phyloP scores from a whole-genome alignment of 768 basidiomycete species.

The Lanmaoa pseudosensibilis region DNA sequence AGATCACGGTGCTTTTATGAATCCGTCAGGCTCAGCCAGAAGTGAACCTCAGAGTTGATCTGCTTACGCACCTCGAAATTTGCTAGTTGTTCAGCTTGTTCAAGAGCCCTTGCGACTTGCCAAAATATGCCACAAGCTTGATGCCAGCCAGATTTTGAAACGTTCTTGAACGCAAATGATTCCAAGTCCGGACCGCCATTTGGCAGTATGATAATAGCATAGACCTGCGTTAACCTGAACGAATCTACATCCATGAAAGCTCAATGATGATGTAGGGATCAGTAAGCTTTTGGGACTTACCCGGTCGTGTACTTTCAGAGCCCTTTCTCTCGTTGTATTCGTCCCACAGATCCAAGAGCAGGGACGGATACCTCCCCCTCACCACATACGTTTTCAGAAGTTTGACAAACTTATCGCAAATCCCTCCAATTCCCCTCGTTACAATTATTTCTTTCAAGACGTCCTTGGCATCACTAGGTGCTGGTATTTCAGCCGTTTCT shows the following conservation, averaged over 20 bases:
- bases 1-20: constrained; percentile 86
- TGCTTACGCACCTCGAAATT: constrained; percentile 76
- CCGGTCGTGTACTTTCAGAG: constrained; percentile 82
- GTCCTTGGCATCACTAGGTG: constrained; percentile 71
- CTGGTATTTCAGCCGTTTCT: constrained; percentile 55
- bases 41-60: background rate
- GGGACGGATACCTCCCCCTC: constrained; percentile 77
- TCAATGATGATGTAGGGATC: constrained; percentile 3
- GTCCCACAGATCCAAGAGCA: constrained; percentile 85
- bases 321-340: constrained; percentile 72
- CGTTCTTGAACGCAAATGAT: constrained; percentile 64
- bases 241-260: constrained; percentile 48
- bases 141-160: constrained; percentile 68
- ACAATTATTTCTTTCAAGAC: constrained; percentile 80
- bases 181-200: constrained; percentile 93
- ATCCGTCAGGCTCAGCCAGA: constrained; percentile 1
- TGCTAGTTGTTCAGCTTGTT: constrained; percentile 74
- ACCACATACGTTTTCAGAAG: constrained; percentile 86
- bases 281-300: constrained; percentile 42
- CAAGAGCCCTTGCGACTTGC: constrained; percentile 80
- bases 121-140: constrained; percentile 89
- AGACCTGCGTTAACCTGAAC: constrained; percentile 74
- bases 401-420: constrained; percentile 76
- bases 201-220: constrained; percentile 86
- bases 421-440: constrained; percentile 72